Evolutionary conservation across 192 early-diverging fungal genomes (phyloP).

Genomic region (Coemansia sp.): DNA sequence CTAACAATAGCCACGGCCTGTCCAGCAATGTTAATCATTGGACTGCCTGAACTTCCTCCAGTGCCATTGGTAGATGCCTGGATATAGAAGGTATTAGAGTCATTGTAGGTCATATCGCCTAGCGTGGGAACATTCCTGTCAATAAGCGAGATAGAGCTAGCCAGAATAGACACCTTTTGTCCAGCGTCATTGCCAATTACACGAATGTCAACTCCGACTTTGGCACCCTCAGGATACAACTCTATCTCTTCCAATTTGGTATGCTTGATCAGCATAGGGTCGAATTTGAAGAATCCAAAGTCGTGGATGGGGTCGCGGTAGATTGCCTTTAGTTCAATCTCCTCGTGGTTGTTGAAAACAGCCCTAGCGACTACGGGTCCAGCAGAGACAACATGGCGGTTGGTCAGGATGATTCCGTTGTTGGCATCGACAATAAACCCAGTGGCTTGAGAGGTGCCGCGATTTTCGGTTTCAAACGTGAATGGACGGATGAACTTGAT

Average conservation of each 20-base stretch:
- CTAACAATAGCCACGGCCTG: slow-evolving; percentile 75
- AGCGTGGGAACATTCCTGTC: slow-evolving; percentile 76
- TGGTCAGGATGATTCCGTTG: slow-evolving; percentile 75
- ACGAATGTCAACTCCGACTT: slow-evolving; percentile 75
- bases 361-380: slow-evolving; percentile 75
- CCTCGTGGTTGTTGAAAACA: slow-evolving; percentile 76
- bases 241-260: slow-evolving; percentile 70
- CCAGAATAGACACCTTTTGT: slow-evolving; percentile 77
- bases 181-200: slow-evolving; percentile 83
- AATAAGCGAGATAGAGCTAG: slow-evolving; percentile 71
- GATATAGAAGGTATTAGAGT: slow-evolving; percentile 84
- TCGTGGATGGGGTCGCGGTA: slow-evolving; percentile 85
- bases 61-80: slow-evolving; percentile 75
- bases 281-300: slow-evolving; percentile 81
- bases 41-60: slow-evolving; percentile 78
- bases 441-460: slow-evolving; percentile 56
- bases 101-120: slow-evolving; percentile 70
- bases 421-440: slow-evolving; percentile 79
- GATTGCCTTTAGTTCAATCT: slow-evolving; percentile 69
- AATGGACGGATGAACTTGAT: slow-evolving; percentile 40
- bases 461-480: slow-evolving; percentile 37
- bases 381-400: slow-evolving; percentile 76
- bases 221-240: slow-evolving; percentile 68
- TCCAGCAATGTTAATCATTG: slow-evolving; percentile 77
- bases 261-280: slow-evolving; percentile 68